Evolutionary conservation across 768 basidiomycete genomes (phyloP).

Genomic region (Pleurotus cornucopiae): DNA sequence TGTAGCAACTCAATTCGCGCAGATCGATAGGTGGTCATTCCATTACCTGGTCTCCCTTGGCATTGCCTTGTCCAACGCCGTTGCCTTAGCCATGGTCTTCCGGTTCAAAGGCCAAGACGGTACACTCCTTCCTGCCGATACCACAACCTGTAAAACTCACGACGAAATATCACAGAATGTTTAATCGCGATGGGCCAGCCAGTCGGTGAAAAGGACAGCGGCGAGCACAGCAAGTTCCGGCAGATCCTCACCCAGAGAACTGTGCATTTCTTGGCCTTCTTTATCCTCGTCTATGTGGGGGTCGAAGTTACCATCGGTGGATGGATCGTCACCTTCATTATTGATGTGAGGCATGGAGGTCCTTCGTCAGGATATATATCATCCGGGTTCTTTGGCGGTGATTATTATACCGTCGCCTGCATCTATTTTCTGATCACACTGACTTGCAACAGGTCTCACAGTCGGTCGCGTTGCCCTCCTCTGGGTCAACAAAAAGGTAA

Average conservation of each 20-base stretch:
- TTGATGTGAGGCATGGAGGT: constrained; percentile 34
- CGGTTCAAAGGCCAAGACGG: constrained; percentile 1
- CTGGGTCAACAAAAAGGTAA: constrained; percentile 24
- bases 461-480: constrained; percentile 32
- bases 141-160: not conserved
- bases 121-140: not conserved
- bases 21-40: constrained; percentile 45
- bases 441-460: constrained; percentile 27
- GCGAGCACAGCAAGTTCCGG: constrained; percentile 19
- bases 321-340: constrained; percentile 44
- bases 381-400: constrained; percentile 38
- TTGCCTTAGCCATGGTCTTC: not conserved
- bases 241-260: constrained; percentile 31
- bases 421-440: not conserved
- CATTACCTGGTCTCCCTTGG: constrained; percentile 54
- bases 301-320: constrained; percentile 38
- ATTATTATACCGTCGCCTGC: not conserved
- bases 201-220: constrained; percentile 19
- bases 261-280: constrained; percentile 39
- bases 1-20: constrained; percentile 58
- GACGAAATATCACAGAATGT: constrained; percentile 27
- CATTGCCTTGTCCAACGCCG: constrained; percentile 19
- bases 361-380: constrained; percentile 20
- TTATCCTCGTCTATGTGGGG: constrained; percentile 32
- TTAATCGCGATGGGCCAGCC: constrained; percentile 37